phyloP scores from a whole-genome alignment of 352 stramenopile genomes.

The Pythium brachiatum region DNA sequence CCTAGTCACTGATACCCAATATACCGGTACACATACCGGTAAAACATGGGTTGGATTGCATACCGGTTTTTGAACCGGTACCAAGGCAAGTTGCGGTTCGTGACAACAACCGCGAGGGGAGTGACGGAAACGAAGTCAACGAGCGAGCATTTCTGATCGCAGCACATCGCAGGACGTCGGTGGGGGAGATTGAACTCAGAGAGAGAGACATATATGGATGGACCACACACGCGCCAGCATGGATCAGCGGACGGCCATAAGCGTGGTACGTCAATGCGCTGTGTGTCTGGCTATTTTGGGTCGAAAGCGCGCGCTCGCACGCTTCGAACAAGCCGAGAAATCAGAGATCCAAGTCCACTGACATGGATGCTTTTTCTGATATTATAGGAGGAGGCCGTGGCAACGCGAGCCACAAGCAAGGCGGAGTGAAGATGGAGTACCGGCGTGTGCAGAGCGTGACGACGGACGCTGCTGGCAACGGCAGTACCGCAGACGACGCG shows the following conservation, averaged over 20 bases:
- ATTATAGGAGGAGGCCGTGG: conserved; percentile 12
- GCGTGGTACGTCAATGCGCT: conserved; percentile 25
- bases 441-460: conserved; percentile 41
- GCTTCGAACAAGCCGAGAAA: neutral
- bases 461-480: conserved; percentile 19
- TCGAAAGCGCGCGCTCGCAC: neutral
- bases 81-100: conserved; percentile 12
- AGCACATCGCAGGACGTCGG: neutral
- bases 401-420: neutral
- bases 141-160: conserved; percentile 16
- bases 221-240: conserved; percentile 28
- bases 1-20: conserved; percentile 4
- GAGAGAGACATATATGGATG: conserved; percentile 32
- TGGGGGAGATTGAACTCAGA: conserved; percentile 1
- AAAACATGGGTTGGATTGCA: neutral
- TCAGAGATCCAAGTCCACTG: neutral
- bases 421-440: conserved; percentile 28
- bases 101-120: neutral
- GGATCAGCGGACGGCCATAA: conserved; percentile 26
- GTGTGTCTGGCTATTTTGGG: conserved; percentile 1
- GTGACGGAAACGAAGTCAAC: neutral
- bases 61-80: conserved; percentile 22
- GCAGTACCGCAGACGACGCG: neutral
- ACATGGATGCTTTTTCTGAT: neutral
- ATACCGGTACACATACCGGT: conserved; percentile 2